Base-by-base conservation (phyloP, 176 grass and related monocot genomes). In the Oryza coarctata region DNA sequence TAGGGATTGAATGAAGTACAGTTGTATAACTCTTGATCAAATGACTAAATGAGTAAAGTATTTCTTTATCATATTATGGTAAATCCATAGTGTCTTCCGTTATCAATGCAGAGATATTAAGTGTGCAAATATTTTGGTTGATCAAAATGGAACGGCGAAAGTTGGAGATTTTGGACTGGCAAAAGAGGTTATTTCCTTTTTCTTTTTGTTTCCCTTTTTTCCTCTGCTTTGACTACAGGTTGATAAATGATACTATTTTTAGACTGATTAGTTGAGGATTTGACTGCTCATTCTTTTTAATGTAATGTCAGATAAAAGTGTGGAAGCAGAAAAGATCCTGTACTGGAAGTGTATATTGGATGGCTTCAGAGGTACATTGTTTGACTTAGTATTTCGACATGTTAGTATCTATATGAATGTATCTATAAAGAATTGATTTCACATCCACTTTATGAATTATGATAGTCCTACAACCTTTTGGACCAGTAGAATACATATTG, bases 81-180 rank as follows among this genome's bases (percentile, higher is more conserved):
- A 14, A 80, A 18, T 55, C 52, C 35, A 31, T 1, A n/a, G 58
- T 47, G 35, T 29, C 28, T 41, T 65, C 71, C 17, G 29, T 68
- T 63, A 9, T 36, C 26, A 41, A 75, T 26, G 29, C 83, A 91
- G 88, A 90, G 92, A 91, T 69, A 91, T 94, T 66, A 94, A 94
- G 63, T 94, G 88, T 83, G 88, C 88, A 67, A 94, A 94, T 75
- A 88, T 94, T 64, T 88, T 94, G 80, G 86, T 94, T 70, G 75
- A 91, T 76, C 28, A 58, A 73, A 88, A 76, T 72, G 92, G 86
- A 83, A 68, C 82, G 64, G 83, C 86, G 52, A 91, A 94, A 41
- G 83, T 91, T 41, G 83, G 88, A 43, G 86, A 91, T 86, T 94
- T 94, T 88, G 92, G 88, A 68, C 74, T 94, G 27, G 75, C 88